These are phyloP conservation scores for Pleurotus tuber-regium DNA, from an alignment of 768 basidiomycete species.

Conservation along the genomic window DNA sequence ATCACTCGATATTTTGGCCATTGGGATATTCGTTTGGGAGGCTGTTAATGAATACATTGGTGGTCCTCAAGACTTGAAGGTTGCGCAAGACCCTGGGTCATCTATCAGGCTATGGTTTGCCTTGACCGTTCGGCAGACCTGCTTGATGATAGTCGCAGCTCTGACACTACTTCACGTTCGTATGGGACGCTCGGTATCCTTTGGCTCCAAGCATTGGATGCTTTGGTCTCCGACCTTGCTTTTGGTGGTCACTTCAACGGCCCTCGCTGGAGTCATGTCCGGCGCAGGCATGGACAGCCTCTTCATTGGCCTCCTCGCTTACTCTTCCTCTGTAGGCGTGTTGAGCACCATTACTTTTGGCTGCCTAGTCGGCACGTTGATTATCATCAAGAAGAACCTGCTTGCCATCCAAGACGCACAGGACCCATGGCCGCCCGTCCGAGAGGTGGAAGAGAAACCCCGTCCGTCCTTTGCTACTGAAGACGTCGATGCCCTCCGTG, in stretches of 20 bases:
- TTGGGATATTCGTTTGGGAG: constrained; percentile 68
- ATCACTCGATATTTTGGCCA: constrained; percentile 58
- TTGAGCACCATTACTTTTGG: constrained; percentile 52
- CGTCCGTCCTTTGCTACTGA: constrained; percentile 67
- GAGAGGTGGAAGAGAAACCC: constrained; percentile 49
- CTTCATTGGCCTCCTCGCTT: constrained; percentile 60
- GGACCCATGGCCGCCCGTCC: constrained; percentile 61
- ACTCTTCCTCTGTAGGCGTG: constrained; percentile 49
- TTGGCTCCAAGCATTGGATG: constrained; percentile 72
- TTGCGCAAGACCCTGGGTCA: constrained; percentile 48
- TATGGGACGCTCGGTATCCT: constrained; percentile 65
- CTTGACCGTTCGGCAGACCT: constrained; percentile 64
- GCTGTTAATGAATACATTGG: constrained; percentile 49
- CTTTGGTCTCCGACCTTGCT: constrained; percentile 65
- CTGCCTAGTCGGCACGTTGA: constrained; percentile 60
- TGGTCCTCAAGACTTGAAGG: constrained; percentile 40
- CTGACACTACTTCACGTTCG: constrained; percentile 71
- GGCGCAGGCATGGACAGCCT: constrained; percentile 50
- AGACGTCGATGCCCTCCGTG: constrained; percentile 69
- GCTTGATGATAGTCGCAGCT: constrained; percentile 57
- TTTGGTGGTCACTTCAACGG: constrained; percentile 54
- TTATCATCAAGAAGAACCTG: constrained; percentile 66
- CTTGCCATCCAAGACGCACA: constrained; percentile 46
- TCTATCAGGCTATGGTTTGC: constrained; percentile 68
- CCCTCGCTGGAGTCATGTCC: constrained; percentile 56